Base-by-base conservation (phyloP, 148 eudicot genomes). In the Chenopodium suecicum region DNA sequence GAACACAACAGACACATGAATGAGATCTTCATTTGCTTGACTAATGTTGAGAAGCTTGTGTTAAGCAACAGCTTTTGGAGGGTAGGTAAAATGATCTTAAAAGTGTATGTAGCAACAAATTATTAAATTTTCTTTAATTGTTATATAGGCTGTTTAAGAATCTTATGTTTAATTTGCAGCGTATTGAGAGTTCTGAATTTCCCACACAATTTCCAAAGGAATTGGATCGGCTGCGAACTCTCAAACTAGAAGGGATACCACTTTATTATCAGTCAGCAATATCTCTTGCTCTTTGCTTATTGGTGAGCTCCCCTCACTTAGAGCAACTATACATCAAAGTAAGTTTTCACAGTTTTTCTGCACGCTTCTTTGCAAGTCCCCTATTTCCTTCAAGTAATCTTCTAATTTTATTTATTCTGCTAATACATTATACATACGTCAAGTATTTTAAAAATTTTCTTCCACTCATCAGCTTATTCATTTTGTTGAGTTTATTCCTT, bases 301-400 rank as follows among this genome's bases (percentile, higher is more conserved):
- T 77, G 1, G 7, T 16, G 27, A 60, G 77, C 52, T 77, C 37
- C 54, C 81, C 84, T 19, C 64, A 20, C 22, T 32, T 82, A 77
- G 46, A 56, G 8, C 65, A 27, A 41, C 27, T 82, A 60, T 7
- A 72, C 54, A 71, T 72, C 20, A 9, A 64, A 66, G 78, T 63
- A 71, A 29, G 84, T 37, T 62, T 25, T 25, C 12, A 34, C 16
- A 0, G 16, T 9, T 25, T 11, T 66, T 66, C 29, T 71, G 22
- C 17, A 44, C 1, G 2, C 9, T 37, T 29, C 2, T 66, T 44
- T 44, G 16, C 3, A 2, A 41, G 46, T 31, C 20, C 34, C 19
- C 22, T 50, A 23, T 67, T 48, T 1, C 7, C 7, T 37, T 37
- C 7, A 37, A 37, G 41, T 37, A 5, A 37, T 37, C 41, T 37